These are phyloP conservation scores for Trifolium dubium DNA, from an alignment of 306 rosid genomes.

Conservation along the genomic window DNA sequence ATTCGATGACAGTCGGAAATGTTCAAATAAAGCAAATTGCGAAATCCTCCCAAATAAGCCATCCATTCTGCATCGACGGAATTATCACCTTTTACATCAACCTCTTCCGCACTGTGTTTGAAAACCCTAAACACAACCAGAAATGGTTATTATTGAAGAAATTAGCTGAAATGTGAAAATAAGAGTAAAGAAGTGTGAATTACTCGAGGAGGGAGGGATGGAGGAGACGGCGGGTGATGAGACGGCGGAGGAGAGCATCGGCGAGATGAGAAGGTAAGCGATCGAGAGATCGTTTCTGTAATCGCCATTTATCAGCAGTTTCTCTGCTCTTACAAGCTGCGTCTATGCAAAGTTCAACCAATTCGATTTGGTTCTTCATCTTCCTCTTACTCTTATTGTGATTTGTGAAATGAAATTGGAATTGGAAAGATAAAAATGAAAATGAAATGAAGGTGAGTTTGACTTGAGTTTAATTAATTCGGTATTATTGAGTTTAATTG, in stretches of 20 bases:
- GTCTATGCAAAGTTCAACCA: conserved; percentile 60
- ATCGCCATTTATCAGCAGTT: conserved; percentile 69
- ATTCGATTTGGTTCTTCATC: conserved; percentile 44
- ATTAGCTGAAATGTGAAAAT: not conserved
- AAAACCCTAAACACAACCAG: conserved; percentile 55
- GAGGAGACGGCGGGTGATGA: conserved; percentile 70
- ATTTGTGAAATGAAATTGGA: conserved; percentile 5
- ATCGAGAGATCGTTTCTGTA: conserved; percentile 72
- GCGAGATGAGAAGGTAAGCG: conserved; percentile 78
- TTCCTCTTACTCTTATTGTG: not conserved
- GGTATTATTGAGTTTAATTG: not conserved
- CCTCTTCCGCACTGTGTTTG: conserved; percentile 70
- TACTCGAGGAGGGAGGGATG: conserved; percentile 75
- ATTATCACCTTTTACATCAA: conserved; percentile 62
- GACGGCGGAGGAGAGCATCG: conserved; percentile 75
- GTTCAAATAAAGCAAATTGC: conserved; percentile 59
- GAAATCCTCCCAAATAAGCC: conserved; percentile 90
- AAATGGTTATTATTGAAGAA: not conserved
- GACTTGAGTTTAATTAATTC: conserved; percentile 23
- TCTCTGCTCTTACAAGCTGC: conserved; percentile 60
- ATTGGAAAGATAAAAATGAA: not conserved
- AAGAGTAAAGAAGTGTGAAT: not conserved
- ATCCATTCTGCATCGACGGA: conserved; percentile 87
- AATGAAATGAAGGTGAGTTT: not conserved
- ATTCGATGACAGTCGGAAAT: conserved; percentile 69